Evolutionary conservation across 2,329 filamentous ascomycete genomes (phyloP).

Genomic region (Alternaria conjuncta): DNA sequence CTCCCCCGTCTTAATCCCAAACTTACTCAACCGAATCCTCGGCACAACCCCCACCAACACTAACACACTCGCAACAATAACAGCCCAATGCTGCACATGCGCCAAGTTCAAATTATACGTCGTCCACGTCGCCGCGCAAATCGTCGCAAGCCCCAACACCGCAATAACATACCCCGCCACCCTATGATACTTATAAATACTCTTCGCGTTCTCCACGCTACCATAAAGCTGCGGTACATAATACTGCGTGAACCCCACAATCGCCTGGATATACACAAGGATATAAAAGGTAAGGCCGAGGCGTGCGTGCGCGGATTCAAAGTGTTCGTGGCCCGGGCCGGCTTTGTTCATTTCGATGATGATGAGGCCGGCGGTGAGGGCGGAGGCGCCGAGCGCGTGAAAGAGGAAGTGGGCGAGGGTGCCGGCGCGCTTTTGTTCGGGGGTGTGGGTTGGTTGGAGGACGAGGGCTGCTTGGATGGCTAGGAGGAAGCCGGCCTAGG

Average conservation of each 20-base stretch:
- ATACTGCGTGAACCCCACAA: constrained; percentile 84
- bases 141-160: constrained; percentile 73
- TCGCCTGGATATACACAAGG: constrained; percentile 72
- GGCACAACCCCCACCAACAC: constrained; percentile 75
- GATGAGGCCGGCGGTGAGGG: constrained; percentile 69
- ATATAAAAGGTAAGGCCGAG: constrained; percentile 80
- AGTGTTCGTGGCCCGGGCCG: constrained; percentile 69
- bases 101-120: constrained; percentile 73
- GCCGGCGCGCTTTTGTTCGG: constrained; percentile 72
- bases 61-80: constrained; percentile 69
- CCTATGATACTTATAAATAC: constrained; percentile 89
- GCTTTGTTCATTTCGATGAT: constrained; percentile 88
- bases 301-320: constrained; percentile 81
- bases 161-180: constrained; percentile 76
- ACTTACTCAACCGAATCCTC: constrained; percentile 81
- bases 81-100: constrained; percentile 77
- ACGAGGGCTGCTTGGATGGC: constrained; percentile 81
- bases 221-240: constrained; percentile 77
- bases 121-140: constrained; percentile 78
- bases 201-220: constrained; percentile 78
- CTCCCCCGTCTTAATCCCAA: constrained; percentile 61
- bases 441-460: constrained; percentile 84
- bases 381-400: constrained; percentile 68
- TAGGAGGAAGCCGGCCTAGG: constrained; percentile 70
- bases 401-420: constrained; percentile 72